phyloP scores from a whole-genome alignment of 192 early-diverging fungal species.

The Glomus cerebriforme region DNA sequence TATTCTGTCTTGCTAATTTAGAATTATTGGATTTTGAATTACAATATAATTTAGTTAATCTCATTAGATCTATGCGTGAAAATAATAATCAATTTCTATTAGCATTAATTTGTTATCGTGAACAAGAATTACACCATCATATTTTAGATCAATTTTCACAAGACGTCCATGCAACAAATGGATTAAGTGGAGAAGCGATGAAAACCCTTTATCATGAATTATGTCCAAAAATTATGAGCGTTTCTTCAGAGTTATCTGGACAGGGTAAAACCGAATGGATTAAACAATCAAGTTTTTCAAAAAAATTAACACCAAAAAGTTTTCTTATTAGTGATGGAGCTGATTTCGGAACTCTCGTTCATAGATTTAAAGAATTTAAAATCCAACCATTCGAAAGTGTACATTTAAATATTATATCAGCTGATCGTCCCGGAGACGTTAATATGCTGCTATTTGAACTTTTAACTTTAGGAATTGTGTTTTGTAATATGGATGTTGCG shows the following conservation, averaged over 20 bases:
- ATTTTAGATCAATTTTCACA: conserved; percentile 34
- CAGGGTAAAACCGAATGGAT: conserved; percentile 34
- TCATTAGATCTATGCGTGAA: conserved; percentile 5
- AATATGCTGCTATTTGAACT: conserved; percentile 35
- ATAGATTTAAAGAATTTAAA: conserved; percentile 24
- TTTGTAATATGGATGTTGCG: conserved; percentile 7
- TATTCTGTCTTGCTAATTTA: conserved; percentile 34
- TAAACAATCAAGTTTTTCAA: background rate
- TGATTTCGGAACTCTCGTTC: conserved; percentile 12
- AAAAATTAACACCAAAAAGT: conserved; percentile 7
- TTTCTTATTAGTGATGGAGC: conserved; percentile 28
- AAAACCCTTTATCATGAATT: conserved; percentile 22
- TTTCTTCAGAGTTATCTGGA: conserved; percentile 32
- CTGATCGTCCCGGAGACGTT: conserved; percentile 16
- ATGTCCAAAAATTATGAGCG: conserved; percentile 25
- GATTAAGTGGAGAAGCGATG: conserved; percentile 19
- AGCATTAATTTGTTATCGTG: conserved; percentile 29
- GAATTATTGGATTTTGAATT: conserved; percentile 32
- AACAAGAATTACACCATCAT: conserved; percentile 28
- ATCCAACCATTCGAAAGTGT: conserved; percentile 19
- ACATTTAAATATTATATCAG: conserved; percentile 29
- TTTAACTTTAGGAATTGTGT: conserved; percentile 24
- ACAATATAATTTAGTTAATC: conserved; percentile 32
- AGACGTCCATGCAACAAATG: conserved; percentile 22
- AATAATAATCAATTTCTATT: background rate